Conservation (phyloP, 495 filamentous ascomycete species). For the Penicillium canariense region DNA sequence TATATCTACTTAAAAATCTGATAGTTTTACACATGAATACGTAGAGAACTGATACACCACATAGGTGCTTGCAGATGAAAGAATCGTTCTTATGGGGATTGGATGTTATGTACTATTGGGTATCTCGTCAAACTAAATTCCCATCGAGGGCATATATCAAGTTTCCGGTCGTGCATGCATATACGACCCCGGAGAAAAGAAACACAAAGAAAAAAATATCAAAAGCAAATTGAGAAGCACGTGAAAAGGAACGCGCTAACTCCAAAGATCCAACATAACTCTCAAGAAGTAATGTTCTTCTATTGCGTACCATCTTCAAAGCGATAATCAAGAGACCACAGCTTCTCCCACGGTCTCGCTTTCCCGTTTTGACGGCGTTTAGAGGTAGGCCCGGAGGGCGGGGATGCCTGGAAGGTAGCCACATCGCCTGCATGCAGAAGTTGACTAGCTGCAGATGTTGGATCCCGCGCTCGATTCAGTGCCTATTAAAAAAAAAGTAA, state of each 20-base stretch:
- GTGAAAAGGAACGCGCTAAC: not conserved
- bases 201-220: conserved; percentile 9
- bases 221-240: not conserved
- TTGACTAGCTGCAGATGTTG: not conserved
- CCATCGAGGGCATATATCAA: conserved; percentile 13
- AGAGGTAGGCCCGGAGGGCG: conserved; percentile 24
- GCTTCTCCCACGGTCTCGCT: conserved; percentile 51
- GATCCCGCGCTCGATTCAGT: conserved; percentile 3
- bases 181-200: not conserved
- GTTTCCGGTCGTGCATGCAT: not conserved
- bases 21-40: too few species aligned
- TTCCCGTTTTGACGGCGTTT: conserved; percentile 23
- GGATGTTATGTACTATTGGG: conserved; percentile 27
- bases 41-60: too few species aligned
- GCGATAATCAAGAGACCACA: conserved; percentile 52
- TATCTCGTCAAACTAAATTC: conserved; percentile 26
- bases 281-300: not conserved
- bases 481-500: not conserved
- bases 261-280: not conserved
- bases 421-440: not conserved
- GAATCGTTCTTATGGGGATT: not conserved
- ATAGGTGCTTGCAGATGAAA: not conserved
- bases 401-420: conserved; percentile 10
- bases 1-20: too few species aligned
- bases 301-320: conserved; percentile 34